Percentiles rank a stretch among this genome's conserved stretches.
These are phyloP conservation scores for Meyerozyma carpophila DNA, from an alignment of 1,139 yeast species.

Conservation along the genomic window DNA sequence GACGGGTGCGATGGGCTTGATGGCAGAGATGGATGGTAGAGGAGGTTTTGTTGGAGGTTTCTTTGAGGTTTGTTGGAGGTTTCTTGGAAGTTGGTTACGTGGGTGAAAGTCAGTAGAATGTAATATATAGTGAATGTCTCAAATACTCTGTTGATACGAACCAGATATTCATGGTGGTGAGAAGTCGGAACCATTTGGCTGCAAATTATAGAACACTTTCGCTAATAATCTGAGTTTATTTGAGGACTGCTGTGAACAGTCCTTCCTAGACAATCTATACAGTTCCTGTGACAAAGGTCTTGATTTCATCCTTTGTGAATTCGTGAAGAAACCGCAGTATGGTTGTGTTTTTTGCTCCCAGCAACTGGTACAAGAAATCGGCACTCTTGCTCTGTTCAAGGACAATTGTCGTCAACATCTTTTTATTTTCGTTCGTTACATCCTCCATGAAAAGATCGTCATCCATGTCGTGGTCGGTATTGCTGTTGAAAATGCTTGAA, in stretches of 20 bases:
- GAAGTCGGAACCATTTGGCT: too few relatives aligned
- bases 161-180: too few relatives aligned
- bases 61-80: too few relatives aligned
- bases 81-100: too few relatives aligned
- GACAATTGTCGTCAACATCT: background rate
- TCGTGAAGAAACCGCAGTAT: background rate
- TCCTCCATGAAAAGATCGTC: slow-evolving; percentile 2
- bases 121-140: too few relatives aligned
- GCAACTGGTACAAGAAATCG: background rate
- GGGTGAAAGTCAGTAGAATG: too few relatives aligned
- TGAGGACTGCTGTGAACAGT: too few relatives aligned
- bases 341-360: background rate
- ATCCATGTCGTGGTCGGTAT: slow-evolving; percentile 1
- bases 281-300: background rate
- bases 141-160: too few relatives aligned
- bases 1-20: background rate
- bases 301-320: background rate
- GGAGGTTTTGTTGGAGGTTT: too few relatives aligned
- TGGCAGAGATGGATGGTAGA: background rate
- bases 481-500: slow-evolving; percentile 9
- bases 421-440: background rate
- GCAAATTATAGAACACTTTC: too few relatives aligned
- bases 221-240: too few relatives aligned
- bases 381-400: background rate
- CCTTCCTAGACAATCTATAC: background rate